Evolutionary conservation across 1,139 yeast genomes (phyloP).

Genomic region (Kodamaea plutei): DNA sequence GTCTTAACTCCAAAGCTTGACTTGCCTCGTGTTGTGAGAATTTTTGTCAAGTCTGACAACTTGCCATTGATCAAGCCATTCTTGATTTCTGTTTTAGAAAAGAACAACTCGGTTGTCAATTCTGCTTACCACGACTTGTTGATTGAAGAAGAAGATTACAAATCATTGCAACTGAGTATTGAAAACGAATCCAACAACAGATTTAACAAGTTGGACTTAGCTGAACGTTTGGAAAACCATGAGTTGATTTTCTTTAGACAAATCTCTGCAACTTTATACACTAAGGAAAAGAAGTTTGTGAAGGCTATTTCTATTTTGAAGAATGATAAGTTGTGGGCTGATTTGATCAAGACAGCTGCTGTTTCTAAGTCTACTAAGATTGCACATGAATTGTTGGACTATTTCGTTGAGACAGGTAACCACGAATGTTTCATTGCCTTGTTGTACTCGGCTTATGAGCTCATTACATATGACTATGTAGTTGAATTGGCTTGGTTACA

Average conservation of each 20-base stretch:
- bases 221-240: slow-evolving; percentile 89
- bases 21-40: slow-evolving; percentile 89
- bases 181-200: slow-evolving; percentile 78
- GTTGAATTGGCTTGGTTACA: slow-evolving; percentile 90
- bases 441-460: slow-evolving; percentile 79
- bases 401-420: slow-evolving; percentile 96
- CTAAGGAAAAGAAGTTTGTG: slow-evolving; percentile 89
- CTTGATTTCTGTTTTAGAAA: slow-evolving; percentile 83
- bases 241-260: slow-evolving; percentile 89
- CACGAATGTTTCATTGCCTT: slow-evolving; percentile 93
- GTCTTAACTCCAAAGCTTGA: slow-evolving; percentile 90
- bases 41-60: slow-evolving; percentile 93
- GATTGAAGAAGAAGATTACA: slow-evolving; percentile 95
- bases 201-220: slow-evolving; percentile 88
- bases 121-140: slow-evolving; percentile 92
- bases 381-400: slow-evolving; percentile 82
- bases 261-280: slow-evolving; percentile 89
- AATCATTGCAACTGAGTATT: slow-evolving; percentile 80
- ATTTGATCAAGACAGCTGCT: slow-evolving; percentile 91
- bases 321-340: slow-evolving; percentile 91
- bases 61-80: slow-evolving; percentile 95
- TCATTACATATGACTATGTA: slow-evolving; percentile 77
- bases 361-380: slow-evolving; percentile 72
- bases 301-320: slow-evolving; percentile 87
- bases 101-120: slow-evolving; percentile 88